Percentiles rank a stretch among this genome's conserved stretches.
Conservation (phyloP, 768 basidiomycete species). For the Tricholomella constricta region DNA sequence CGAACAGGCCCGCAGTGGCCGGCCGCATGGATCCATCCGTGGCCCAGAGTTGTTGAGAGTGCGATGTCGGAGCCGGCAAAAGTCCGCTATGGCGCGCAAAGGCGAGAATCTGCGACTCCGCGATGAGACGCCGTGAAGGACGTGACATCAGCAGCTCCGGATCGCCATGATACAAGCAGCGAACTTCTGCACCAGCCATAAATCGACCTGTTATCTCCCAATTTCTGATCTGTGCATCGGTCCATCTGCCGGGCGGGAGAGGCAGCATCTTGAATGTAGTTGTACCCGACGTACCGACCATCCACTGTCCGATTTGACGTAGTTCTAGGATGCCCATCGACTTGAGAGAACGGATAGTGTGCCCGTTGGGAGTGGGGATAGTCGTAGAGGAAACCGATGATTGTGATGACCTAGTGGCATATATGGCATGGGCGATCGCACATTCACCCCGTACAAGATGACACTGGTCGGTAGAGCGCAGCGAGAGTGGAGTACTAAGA, state of each 20-base stretch:
- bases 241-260: not conserved
- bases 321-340: not conserved
- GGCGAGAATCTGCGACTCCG: not conserved
- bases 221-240: not conserved
- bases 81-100: too few species aligned
- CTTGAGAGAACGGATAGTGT: not conserved
- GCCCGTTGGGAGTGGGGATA: too few species aligned
- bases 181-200: not conserved
- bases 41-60: too few species aligned
- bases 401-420: too few species aligned
- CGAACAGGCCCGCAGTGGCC: too few species aligned
- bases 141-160: not conserved
- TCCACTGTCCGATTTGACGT: not conserved
- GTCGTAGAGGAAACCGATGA: too few species aligned
- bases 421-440: constrained; percentile 12
- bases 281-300: not conserved
- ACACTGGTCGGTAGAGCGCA: constrained; percentile 9
- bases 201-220: not conserved
- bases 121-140: not conserved
- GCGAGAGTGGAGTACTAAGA: not conserved
- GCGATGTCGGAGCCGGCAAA: too few species aligned
- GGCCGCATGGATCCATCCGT: too few species aligned
- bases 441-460: constrained; percentile 8
- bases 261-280: not conserved
- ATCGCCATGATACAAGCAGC: not conserved